Base-by-base conservation (phyloP, 2,329 filamentous ascomycete species). In the Fusarium ramigenum region DNA sequence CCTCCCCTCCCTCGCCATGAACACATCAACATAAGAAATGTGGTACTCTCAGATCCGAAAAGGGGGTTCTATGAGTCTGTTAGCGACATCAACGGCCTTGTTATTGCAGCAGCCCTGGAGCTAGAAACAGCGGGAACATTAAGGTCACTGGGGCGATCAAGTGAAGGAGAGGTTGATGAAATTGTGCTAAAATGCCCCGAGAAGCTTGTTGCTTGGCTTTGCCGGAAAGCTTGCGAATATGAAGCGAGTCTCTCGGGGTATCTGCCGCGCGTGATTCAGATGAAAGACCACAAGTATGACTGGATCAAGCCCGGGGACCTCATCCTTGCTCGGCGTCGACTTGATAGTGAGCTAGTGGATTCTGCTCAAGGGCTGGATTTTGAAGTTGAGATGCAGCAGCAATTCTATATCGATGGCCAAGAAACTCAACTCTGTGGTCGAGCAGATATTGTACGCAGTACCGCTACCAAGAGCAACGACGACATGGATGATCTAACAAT, bases 41-140 rank as follows among this genome's bases (percentile, higher is more conserved):
- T 76, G 30, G 73, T 79, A 21, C 21, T 44, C 16, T 74, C 75
- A 4, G 43, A 74, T 36, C 28, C 7, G 7, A 19, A 63, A 47
- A 63, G 36, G 37, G 47, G 47, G 5, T 64, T 75, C 25, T 56
- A 76, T 46, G 79, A 80, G 43, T 60, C 74, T 5, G 78, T 81
- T 23, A 76, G 76, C 39, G 78, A 80, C 42, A 65, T 81, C 15
- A 80, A 80, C 23, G 75, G 77, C 11, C 66, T 80, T 43, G 76
- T 69, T 18, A 32, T 80, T 32, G 73, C 74, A 10, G 74, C 78
- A 25, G 75, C 77, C 23, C 76, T 74, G 21, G 77, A 80, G 23
- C 69, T 77, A 44, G 46, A 50, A 12, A 30, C 66, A 34, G 39
- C 47, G 7, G 72, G 73, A n/a, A 76, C 73, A 4, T 53, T 79